These are phyloP conservation scores for Clavispora asparagi DNA, from an alignment of 805 yeast species.

Conservation along the genomic window DNA sequence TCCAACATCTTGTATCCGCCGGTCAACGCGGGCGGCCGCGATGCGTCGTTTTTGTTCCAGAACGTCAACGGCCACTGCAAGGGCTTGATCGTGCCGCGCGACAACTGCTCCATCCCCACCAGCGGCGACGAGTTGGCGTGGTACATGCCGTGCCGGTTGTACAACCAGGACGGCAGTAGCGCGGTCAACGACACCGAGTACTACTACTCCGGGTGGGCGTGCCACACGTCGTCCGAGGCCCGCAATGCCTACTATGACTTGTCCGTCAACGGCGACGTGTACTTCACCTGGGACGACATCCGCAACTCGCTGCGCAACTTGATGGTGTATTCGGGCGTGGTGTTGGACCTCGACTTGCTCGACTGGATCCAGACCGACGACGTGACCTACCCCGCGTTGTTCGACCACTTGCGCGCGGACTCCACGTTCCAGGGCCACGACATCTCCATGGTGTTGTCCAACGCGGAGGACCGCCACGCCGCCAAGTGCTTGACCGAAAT, in stretches of 20 bases:
- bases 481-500: conserved; percentile 85
- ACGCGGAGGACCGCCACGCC: conserved; percentile 59
- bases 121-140: conserved; percentile 69
- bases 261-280: conserved; percentile 65
- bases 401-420: conserved; percentile 57
- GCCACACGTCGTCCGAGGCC: conserved; percentile 67
- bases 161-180: conserved; percentile 66
- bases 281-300: conserved; percentile 87
- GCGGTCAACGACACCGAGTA: conserved; percentile 56
- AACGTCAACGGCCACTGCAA: conserved; percentile 90
- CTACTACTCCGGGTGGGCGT: conserved; percentile 82
- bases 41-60: conserved; percentile 80
- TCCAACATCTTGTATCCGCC: conserved; percentile 82
- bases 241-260: conserved; percentile 63
- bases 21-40: conserved; percentile 79
- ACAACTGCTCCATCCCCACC: conserved; percentile 63
- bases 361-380: conserved; percentile 71
- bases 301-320: conserved; percentile 62
- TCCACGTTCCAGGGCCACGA: conserved; percentile 68
- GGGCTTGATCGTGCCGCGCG: conserved; percentile 66
- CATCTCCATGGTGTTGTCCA: conserved; percentile 65
- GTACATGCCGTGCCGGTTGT: conserved; percentile 91
- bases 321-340: conserved; percentile 85
- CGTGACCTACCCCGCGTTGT: conserved; percentile 65
- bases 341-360: conserved; percentile 72